Evolutionary conservation across 2,329 filamentous ascomycete genomes (phyloP).

Genomic region (Colletotrichum lini): DNA sequence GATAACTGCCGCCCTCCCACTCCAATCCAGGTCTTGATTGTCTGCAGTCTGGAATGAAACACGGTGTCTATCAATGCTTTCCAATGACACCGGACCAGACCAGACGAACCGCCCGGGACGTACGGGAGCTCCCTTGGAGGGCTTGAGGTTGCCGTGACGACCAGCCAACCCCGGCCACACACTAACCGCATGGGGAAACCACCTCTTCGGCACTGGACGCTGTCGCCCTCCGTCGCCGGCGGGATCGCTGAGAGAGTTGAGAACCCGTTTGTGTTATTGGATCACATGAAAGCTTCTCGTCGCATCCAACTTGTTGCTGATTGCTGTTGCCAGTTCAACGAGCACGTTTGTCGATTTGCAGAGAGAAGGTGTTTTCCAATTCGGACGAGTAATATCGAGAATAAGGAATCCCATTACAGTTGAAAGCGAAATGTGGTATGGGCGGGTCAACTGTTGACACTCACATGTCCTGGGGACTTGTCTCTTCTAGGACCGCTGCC

Average conservation of each 20-base stretch:
- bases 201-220: constrained; percentile 29
- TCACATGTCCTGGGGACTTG: neutral
- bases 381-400: neutral
- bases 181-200: constrained; percentile 29
- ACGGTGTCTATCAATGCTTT: neutral
- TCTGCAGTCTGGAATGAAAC: neutral
- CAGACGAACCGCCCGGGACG: constrained; percentile 32
- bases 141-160: constrained; percentile 32
- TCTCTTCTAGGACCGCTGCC: too few relatives aligned
- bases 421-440: neutral
- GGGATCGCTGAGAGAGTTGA: neutral
- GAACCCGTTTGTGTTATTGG: constrained; percentile 15
- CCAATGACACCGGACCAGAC: constrained; percentile 18
- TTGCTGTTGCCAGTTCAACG: constrained; percentile 12
- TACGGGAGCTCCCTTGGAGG: constrained; percentile 32
- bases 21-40: neutral
- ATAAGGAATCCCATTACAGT: neutral
- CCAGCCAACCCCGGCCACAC: constrained; percentile 2
- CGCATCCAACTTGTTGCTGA: neutral
- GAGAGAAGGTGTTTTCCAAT: neutral
- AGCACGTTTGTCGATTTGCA: neutral
- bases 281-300: constrained; percentile 30
- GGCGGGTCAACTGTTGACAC: neutral
- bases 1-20: constrained; percentile 30
- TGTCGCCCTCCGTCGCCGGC: constrained; percentile 15